Conservation (phyloP, 1,284 basidiomycete species). For the Fomitopsis pinicola region DNA sequence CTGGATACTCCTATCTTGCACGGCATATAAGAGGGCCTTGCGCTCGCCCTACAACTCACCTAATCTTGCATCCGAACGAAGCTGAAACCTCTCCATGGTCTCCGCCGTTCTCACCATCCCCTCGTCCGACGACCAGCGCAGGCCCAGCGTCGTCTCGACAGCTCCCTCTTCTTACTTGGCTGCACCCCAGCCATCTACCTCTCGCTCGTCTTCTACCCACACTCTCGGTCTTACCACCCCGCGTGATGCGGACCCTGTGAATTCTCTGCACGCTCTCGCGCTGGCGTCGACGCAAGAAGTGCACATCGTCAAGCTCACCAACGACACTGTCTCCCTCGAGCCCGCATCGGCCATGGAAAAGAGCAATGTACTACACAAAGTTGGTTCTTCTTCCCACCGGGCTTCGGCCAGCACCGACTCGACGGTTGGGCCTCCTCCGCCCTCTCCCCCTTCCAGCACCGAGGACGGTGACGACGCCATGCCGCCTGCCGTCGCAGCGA, state of each 20-base stretch:
- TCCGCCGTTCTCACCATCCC: slow-evolving; percentile 17
- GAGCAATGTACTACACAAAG: slow-evolving; percentile 35
- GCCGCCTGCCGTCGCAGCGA: slow-evolving; percentile 5
- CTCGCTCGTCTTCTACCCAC: slow-evolving; percentile 33
- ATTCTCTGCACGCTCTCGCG: slow-evolving; percentile 31
- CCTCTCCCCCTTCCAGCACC: slow-evolving; percentile 62
- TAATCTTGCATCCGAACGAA: not conserved
- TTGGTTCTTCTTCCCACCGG: slow-evolving; percentile 25
- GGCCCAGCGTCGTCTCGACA: slow-evolving; percentile 19
- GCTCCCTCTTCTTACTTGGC: slow-evolving; percentile 22
- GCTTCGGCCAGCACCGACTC: slow-evolving; percentile 18
- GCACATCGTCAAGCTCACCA: slow-evolving; percentile 49
- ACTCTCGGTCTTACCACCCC: slow-evolving; percentile 20
- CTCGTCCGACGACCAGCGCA: slow-evolving; percentile 19
- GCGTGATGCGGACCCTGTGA: slow-evolving; percentile 20
- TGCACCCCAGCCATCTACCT: slow-evolving; percentile 18
- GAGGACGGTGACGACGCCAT: slow-evolving; percentile 32
- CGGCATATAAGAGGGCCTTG: not conserved
- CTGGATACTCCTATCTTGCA: not conserved
- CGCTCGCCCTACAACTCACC: not conserved
- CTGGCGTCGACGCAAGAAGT: slow-evolving; percentile 35
- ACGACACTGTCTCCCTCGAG: slow-evolving; percentile 40
- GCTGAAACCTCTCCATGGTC: slow-evolving; percentile 11
- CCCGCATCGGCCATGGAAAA: slow-evolving; percentile 29
- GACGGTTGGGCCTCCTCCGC: slow-evolving; percentile 54